Conservation (phyloP, 495 filamentous ascomycete genomes). For the Tetracladium marchalianum region DNA sequence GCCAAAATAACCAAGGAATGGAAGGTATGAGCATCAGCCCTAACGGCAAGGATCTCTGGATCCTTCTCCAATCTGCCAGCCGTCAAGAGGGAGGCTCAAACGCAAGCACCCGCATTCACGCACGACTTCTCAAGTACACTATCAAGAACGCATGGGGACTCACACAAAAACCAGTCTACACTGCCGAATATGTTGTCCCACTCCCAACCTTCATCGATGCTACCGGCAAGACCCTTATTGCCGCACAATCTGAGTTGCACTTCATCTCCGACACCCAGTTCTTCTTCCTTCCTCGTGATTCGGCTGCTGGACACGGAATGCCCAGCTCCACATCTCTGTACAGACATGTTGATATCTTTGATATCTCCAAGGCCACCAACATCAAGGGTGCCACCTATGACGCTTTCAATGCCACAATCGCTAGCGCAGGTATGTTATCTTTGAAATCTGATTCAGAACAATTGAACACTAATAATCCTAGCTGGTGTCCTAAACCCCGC, state of each 20-base stretch:
- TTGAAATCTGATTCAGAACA: constrained; percentile 37
- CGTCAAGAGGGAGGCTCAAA: constrained; percentile 39
- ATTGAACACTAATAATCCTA: constrained; percentile 5
- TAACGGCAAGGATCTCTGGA: constrained; percentile 56
- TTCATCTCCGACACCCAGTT: constrained; percentile 51
- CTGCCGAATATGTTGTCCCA: constrained; percentile 55
- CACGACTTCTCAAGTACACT: background rate
- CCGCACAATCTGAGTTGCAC: constrained; percentile 63
- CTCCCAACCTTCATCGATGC: constrained; percentile 44
- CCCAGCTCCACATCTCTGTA: constrained; percentile 44
- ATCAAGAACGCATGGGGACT: background rate
- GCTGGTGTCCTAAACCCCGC: constrained; percentile 42
- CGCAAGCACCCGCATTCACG: constrained; percentile 33
- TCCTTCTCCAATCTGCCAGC: constrained; percentile 58
- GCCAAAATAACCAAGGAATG: constrained; percentile 70
- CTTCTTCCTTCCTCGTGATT: constrained; percentile 60
- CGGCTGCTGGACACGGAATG: constrained; percentile 45
- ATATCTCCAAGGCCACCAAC: constrained; percentile 53
- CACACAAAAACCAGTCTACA: constrained; percentile 28
- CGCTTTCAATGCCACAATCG: too few species aligned
- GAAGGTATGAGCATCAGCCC: constrained; percentile 58
- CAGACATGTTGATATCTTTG: constrained; percentile 63
- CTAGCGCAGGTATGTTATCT: too few species aligned
- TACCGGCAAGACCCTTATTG: constrained; percentile 34
- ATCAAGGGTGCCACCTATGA: constrained; percentile 32